These are phyloP conservation scores for Theobroma grandiflorum DNA, from an alignment of 441 rosid species.

Conservation along the genomic window DNA sequence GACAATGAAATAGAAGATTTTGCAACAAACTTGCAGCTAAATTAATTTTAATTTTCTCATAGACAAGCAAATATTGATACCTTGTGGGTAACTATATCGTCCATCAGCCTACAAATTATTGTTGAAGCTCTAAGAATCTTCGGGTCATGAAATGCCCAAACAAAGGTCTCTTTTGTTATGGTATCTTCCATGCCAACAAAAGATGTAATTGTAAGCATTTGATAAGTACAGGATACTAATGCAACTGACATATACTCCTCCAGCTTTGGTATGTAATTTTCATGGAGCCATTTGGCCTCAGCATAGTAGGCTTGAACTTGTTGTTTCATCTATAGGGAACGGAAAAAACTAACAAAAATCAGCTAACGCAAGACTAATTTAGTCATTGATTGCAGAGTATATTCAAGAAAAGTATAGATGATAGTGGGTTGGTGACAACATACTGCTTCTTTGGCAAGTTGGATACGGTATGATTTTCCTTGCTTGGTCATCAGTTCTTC, in stretches of 20 bases:
- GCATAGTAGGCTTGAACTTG: too few species aligned
- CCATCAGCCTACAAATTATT: conserved; percentile 11
- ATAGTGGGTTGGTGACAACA: neutral
- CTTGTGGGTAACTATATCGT: conserved; percentile 36
- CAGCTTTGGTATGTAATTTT: conserved; percentile 22
- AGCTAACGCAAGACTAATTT: neutral
- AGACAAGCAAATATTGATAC: neutral
- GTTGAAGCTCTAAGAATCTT: conserved; percentile 19
- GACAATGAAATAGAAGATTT: too few species aligned
- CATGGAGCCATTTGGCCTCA: conserved; percentile 41
- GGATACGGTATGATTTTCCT: conserved; percentile 28
- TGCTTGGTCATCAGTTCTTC: conserved; percentile 19
- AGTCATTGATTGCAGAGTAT: neutral
- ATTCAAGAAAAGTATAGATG: neutral
- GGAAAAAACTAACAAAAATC: neutral
- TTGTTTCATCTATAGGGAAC: too few species aligned
- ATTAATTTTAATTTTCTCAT: too few species aligned
- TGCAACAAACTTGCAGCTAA: too few species aligned
- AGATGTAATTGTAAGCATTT: conserved; percentile 21
- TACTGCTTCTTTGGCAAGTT: conserved; percentile 36
- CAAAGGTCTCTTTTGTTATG: conserved; percentile 29
- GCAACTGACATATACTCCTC: conserved; percentile 40
- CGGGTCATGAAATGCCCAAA: conserved; percentile 38
- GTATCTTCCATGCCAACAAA: conserved; percentile 33
- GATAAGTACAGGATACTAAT: neutral